Evolutionary conservation across 768 basidiomycete species (phyloP).

Genomic region (Ramaria sp.): DNA sequence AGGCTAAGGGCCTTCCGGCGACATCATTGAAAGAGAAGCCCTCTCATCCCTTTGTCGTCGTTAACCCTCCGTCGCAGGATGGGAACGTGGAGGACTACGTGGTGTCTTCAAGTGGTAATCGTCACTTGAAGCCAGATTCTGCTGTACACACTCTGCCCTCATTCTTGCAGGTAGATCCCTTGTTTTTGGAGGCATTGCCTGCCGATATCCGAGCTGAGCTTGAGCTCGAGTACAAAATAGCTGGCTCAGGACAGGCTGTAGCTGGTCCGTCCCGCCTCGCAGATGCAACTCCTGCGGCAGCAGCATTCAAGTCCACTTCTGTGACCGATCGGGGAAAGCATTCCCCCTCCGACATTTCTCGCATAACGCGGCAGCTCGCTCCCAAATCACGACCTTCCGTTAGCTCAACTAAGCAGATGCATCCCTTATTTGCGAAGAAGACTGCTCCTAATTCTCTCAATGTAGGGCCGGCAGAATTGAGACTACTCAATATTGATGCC

Average conservation of each 20-base stretch:
- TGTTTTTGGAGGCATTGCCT: constrained; percentile 62
- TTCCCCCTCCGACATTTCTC: constrained; percentile 33
- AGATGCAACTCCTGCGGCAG: background rate
- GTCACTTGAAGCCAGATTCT: background rate
- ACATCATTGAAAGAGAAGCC: background rate
- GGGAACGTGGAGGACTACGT: background rate
- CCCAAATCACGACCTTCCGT: constrained; percentile 33
- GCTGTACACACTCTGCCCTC: constrained; percentile 35
- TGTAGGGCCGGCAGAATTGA: constrained; percentile 47
- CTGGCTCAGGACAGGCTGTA: background rate
- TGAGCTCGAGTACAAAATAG: constrained; percentile 41
- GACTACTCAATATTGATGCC: constrained; percentile 59
- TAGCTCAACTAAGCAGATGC: constrained; percentile 23
- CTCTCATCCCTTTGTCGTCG: background rate
- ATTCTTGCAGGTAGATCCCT: constrained; percentile 65
- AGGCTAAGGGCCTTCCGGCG: no score
- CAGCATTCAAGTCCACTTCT: background rate
- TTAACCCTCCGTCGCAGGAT: constrained; percentile 17
- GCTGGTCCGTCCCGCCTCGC: constrained; percentile 3
- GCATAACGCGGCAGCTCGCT: constrained; percentile 53
- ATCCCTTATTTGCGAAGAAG: constrained; percentile 27
- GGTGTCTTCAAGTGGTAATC: background rate
- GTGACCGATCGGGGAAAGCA: constrained; percentile 8
- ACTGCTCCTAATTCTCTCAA: constrained; percentile 24
- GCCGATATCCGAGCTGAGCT: constrained; percentile 59